Conservation (phyloP, 257 asterid genomes). For the Parsonsia alboflavescens region DNA sequence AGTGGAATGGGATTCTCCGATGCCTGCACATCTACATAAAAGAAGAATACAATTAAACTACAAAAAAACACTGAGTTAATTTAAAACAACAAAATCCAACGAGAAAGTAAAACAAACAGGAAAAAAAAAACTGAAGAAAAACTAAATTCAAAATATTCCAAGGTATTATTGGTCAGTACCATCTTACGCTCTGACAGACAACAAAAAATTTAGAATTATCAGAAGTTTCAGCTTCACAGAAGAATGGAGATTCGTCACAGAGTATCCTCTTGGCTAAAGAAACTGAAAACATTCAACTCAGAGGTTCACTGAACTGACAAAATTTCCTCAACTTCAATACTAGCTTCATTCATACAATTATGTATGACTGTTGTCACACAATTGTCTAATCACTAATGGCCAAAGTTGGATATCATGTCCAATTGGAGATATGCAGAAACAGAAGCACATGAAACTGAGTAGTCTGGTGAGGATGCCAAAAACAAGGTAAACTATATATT, state of each 20-base stretch:
- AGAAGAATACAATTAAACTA: constrained; percentile 7
- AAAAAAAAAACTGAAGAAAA: background rate
- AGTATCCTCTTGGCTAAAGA: background rate
- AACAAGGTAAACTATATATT: background rate
- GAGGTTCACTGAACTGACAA: background rate
- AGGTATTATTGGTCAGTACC: background rate
- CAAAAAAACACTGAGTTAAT: background rate
- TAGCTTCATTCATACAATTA: background rate
- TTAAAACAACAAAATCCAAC: background rate
- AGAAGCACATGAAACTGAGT: background rate
- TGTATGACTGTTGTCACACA: background rate
- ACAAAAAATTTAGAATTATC: background rate
- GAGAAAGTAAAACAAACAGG: background rate
- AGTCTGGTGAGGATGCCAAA: background rate
- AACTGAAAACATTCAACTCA: background rate
- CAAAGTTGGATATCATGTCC: background rate
- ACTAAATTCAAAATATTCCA: background rate
- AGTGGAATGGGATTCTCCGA: constrained; percentile 73
- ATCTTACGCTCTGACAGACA: background rate
- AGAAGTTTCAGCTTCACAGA: background rate
- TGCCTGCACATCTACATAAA: constrained; percentile 59
- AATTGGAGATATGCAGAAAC: background rate
- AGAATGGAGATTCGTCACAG: background rate
- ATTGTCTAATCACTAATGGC: background rate
- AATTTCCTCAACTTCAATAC: background rate